Evolutionary conservation across 176 grass and related monocot species (phyloP).

Genomic region (Bromus sterilis): DNA sequence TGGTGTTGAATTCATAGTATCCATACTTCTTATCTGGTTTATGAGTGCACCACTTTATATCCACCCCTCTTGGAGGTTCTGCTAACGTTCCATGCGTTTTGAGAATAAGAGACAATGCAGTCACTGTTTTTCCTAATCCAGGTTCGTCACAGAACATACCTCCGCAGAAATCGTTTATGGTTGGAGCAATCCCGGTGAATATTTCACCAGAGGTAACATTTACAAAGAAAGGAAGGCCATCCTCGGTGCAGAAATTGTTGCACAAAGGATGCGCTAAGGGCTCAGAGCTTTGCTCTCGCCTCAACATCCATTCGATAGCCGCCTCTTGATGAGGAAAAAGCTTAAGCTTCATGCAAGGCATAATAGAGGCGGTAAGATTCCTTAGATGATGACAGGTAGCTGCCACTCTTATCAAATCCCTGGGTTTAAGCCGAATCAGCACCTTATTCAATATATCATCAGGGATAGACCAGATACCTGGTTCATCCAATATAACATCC

Average conservation of each 20-base stretch:
- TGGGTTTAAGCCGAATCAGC: slow-evolving; percentile 50
- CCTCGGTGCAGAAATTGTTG: slow-evolving; percentile 68
- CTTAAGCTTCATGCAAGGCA: slow-evolving; percentile 96
- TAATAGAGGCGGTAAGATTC: slow-evolving; percentile 56
- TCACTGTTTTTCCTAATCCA: slow-evolving; percentile 94
- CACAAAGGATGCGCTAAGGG: slow-evolving; percentile 62
- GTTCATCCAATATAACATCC: slow-evolving; percentile 1
- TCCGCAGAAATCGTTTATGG: slow-evolving; percentile 68
- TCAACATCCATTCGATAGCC: slow-evolving; percentile 89
- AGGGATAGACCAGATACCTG: slow-evolving; percentile 70
- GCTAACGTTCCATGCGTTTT: slow-evolving; percentile 83
- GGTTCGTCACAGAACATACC: slow-evolving; percentile 99
- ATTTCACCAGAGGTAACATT: slow-evolving; percentile 78
- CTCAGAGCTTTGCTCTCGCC: slow-evolving; percentile 40
- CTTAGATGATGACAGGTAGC: slow-evolving; percentile 76
- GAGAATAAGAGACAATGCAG: slow-evolving; percentile 89
- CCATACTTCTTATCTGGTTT: slow-evolving; percentile 69
- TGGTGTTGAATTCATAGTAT: slow-evolving; percentile 71
- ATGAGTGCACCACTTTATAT: slow-evolving; percentile 77
- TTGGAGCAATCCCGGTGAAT: slow-evolving; percentile 41
- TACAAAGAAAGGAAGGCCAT: slow-evolving; percentile 74
- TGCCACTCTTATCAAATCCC: slow-evolving; percentile 67
- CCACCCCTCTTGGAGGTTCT: slow-evolving; percentile 61
- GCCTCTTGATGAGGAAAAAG: slow-evolving; percentile 94
- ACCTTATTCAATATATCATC: slow-evolving; percentile 73